Conservation (phyloP, 2,329 filamentous ascomycete species). For the Talaromyces sp. region DNA sequence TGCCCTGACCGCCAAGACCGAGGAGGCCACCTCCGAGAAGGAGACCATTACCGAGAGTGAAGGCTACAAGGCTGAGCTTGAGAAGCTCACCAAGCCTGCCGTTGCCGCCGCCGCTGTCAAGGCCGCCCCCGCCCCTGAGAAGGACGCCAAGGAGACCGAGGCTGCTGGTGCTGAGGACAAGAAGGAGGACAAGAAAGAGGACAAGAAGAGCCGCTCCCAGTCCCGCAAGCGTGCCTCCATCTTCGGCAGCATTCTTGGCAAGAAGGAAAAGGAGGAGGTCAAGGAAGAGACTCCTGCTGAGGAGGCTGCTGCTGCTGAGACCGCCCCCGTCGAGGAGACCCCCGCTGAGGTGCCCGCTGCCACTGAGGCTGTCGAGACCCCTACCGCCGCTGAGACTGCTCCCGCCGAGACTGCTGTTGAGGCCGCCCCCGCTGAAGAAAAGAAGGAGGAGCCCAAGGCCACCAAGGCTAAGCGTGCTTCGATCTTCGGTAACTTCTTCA, state of each 20-base stretch:
- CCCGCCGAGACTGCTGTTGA: conserved; percentile 24
- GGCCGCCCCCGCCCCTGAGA: conserved; percentile 5
- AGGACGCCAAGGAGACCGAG: conserved; percentile 26
- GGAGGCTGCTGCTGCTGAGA: conserved; percentile 23
- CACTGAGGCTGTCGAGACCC: conserved; percentile 19
- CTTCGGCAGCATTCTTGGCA: conserved; percentile 50
- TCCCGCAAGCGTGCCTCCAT: conserved; percentile 57
- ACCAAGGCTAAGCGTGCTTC: conserved; percentile 73
- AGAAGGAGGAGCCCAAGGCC: conserved; percentile 40
- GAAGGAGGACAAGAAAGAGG: conserved; percentile 32
- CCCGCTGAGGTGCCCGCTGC: conserved; percentile 24
- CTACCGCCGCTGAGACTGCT: conserved; percentile 34
- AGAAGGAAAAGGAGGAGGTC: conserved; percentile 49
- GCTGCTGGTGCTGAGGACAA: conserved; percentile 43
- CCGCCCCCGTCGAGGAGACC: conserved; percentile 24
- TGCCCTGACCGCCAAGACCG: conserved; percentile 73
- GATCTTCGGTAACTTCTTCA: conserved; percentile 70
- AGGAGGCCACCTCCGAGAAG: conserved; percentile 77
- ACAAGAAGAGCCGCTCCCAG: conserved; percentile 53
- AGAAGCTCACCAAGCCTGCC: conserved; percentile 54
- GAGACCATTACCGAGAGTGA: conserved; percentile 70
- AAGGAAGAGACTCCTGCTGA: conserved; percentile 36
- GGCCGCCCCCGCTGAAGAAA: conserved; percentile 29
- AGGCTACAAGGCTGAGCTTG: conserved; percentile 79
- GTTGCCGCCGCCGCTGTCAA: conserved; percentile 25